Conservation (phyloP, 352 stramenopile genomes). For the Globisporangium orthogonon region DNA sequence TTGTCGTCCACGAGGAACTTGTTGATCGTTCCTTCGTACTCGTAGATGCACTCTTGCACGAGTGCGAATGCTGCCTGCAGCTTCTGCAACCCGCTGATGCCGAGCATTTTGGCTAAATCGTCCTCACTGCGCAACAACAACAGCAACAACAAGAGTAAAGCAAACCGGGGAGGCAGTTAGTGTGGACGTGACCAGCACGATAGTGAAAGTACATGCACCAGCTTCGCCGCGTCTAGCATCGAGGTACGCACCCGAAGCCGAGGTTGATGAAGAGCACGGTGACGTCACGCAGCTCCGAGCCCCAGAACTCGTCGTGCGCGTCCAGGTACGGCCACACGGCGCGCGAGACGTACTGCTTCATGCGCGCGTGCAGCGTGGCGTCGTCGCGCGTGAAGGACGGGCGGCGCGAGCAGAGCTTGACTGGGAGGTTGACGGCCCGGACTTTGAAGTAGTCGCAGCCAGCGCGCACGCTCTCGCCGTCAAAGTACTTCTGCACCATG, state of each 20-base stretch:
- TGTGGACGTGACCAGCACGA: background rate
- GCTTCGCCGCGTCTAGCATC: background rate
- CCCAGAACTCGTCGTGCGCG: slow-evolving; percentile 91
- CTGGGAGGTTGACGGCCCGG: slow-evolving; percentile 37
- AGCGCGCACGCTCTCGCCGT: slow-evolving; percentile 28
- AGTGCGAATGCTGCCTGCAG: slow-evolving; percentile 75
- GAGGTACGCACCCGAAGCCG: slow-evolving; percentile 65
- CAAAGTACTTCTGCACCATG: slow-evolving; percentile 59
- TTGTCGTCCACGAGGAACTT: slow-evolving; percentile 97
- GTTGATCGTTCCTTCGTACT: slow-evolving; percentile 95
- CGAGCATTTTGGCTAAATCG: slow-evolving; percentile 71
- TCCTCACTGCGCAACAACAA: slow-evolving; percentile 35
- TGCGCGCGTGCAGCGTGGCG: slow-evolving; percentile 69
- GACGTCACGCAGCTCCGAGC: slow-evolving; percentile 87
- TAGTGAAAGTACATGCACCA: no score
- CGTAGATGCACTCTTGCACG: slow-evolving; percentile 89
- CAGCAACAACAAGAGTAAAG: background rate
- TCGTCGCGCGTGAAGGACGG: slow-evolving; percentile 78
- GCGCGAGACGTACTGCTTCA: slow-evolving; percentile 90
- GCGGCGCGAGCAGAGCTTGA: slow-evolving; percentile 62
- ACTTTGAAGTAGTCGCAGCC: slow-evolving; percentile 54
- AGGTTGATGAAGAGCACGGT: slow-evolving; percentile 94
- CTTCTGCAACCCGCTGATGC: slow-evolving; percentile 55
- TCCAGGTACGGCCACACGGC: slow-evolving; percentile 91
- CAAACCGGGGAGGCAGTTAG: no score